Conservation (phyloP, 2,329 filamentous ascomycete genomes). For the Trichophyton equinum region DNA sequence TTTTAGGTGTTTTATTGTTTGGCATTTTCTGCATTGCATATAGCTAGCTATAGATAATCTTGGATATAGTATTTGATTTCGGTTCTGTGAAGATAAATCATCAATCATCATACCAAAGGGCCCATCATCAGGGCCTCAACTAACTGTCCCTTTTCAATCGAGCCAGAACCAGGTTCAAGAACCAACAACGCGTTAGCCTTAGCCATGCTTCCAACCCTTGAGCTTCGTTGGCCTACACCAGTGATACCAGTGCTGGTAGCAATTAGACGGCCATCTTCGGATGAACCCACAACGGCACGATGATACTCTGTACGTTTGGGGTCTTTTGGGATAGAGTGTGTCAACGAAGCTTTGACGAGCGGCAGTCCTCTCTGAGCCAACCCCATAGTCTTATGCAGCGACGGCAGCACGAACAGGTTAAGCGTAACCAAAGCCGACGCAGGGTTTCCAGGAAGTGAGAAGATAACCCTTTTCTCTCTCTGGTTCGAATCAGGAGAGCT, state of each 20-base stretch:
- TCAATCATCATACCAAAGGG: constrained; percentile 21
- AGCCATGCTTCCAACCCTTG: constrained; percentile 73
- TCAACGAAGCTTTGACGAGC: constrained; percentile 55
- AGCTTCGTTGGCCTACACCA: constrained; percentile 58
- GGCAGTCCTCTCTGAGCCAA: constrained; percentile 52
- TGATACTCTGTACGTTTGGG: constrained; percentile 75
- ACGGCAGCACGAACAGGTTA: constrained; percentile 84
- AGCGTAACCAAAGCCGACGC: constrained; percentile 87
- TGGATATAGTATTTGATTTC: background rate
- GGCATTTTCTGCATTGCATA: background rate
- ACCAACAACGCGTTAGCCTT: constrained; percentile 79
- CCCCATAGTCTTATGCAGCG: constrained; percentile 65
- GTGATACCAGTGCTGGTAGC: constrained; percentile 69
- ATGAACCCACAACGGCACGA: constrained; percentile 59
- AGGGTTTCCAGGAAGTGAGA: constrained; percentile 86
- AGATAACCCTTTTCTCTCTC: constrained; percentile 58
- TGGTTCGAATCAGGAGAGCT: constrained; percentile 34
- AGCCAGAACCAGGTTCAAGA: constrained; percentile 36
- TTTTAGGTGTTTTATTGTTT: background rate
- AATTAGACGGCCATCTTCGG: constrained; percentile 53
- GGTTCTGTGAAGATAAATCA: background rate
- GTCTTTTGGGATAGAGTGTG: constrained; percentile 63
- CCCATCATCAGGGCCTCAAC: constrained; percentile 75
- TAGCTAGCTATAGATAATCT: background rate
- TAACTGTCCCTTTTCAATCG: constrained; percentile 54